Percentiles rank a stretch among this genome's conserved stretches.
Conservation (phyloP, 2,329 filamentous ascomycete species). For the Ophiostoma sp. region DNA sequence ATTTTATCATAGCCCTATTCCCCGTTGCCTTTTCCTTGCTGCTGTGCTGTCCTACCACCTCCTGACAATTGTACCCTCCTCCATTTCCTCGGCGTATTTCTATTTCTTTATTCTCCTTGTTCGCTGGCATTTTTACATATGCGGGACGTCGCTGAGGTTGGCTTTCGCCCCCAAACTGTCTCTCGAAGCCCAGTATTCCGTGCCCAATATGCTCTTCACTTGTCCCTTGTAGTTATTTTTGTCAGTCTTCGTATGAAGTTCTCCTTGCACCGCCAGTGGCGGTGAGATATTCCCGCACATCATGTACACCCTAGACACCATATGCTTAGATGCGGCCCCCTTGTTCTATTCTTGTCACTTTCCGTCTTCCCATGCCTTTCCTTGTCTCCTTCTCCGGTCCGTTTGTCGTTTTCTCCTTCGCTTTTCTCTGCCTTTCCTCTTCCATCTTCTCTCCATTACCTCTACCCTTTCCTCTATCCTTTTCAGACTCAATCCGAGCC, state of each 20-base stretch:
- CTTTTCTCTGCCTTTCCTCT: no score
- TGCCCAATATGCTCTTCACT: neutral
- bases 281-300: neutral
- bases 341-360: neutral
- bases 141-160: neutral
- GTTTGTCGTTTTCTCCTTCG: no score
- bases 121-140: slow-evolving; percentile 12
- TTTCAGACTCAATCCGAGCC: no score
- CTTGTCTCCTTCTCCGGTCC: no score
- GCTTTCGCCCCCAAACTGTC: neutral
- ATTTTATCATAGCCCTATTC: neutral
- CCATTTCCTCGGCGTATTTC: neutral
- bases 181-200: neutral
- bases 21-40: neutral
- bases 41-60: neutral
- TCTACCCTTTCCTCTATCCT: no score
- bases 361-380: neutral
- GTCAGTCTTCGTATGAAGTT: neutral
- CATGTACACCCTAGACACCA: no score
- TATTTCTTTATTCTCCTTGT: neutral
- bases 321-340: neutral
- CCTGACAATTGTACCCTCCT: no score
- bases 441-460: no score
- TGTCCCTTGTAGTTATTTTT: neutral
- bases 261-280: neutral